A percentile compares a stretch with the other conserved stretches of the same genome.
These are phyloP conservation scores for Beauveria varroae DNA, from an alignment of 2,329 filamentous ascomycete species.

Conservation along the genomic window DNA sequence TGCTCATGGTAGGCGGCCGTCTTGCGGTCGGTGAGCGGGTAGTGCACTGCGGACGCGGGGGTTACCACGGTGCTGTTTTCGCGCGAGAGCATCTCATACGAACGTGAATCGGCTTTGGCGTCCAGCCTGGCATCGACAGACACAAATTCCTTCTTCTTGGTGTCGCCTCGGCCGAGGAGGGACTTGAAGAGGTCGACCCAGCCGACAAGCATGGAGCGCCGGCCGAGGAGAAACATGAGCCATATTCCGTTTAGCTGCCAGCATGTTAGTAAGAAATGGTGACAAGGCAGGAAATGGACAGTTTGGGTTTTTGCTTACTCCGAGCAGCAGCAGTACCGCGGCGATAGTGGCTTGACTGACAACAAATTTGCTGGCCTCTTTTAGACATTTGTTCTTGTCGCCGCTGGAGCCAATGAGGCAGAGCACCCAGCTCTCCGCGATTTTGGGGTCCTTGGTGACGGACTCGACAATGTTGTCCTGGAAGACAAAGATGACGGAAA, in stretches of 20 bases:
- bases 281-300: not conserved
- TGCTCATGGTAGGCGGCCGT: constrained; percentile 50
- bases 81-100: constrained; percentile 74
- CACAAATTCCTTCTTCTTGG: constrained; percentile 70
- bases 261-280: not conserved
- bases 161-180: constrained; percentile 31
- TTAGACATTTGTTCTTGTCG: constrained; percentile 60
- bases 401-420: constrained; percentile 55
- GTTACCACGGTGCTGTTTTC: constrained; percentile 48
- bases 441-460: constrained; percentile 42
- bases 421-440: constrained; percentile 57
- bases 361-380: constrained; percentile 52
- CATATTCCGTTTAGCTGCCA: constrained; percentile 73
- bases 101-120: constrained; percentile 54
- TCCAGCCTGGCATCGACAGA: constrained; percentile 69
- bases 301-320: constrained; percentile 44
- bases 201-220: constrained; percentile 75
- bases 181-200: constrained; percentile 63
- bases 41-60: constrained; percentile 35
- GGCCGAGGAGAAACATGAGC: constrained; percentile 72
- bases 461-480: constrained; percentile 66
- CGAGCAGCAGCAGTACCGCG: constrained; percentile 75
- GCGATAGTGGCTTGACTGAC: constrained; percentile 70
- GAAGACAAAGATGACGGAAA: constrained; percentile 83
- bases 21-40: constrained; percentile 28